Evolutionary conservation across 305 asterid genomes (phyloP).

Genomic region (Solanum chacoense): DNA sequence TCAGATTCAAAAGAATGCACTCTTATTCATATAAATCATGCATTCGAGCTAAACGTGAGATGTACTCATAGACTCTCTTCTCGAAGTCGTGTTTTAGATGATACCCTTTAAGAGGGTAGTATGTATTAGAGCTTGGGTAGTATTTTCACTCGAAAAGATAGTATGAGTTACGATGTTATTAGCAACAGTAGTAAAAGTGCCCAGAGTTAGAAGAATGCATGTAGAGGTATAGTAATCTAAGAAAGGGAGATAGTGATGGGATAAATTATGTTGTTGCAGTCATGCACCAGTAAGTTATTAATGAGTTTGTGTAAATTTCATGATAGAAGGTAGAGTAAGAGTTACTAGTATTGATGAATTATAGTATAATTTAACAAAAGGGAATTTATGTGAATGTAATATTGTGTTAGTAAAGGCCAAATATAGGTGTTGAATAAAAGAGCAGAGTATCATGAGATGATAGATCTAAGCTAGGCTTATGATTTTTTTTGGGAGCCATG

Average conservation of each 20-base stretch:
- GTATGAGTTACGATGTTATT: neutral
- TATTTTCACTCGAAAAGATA: neutral
- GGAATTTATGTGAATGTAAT: neutral
- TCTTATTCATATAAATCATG: no score
- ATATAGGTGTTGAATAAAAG: neutral
- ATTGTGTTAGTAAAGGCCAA: neutral
- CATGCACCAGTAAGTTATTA: neutral
- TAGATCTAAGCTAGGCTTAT: no score
- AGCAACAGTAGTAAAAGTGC: neutral
- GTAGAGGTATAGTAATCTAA: neutral
- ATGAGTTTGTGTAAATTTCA: neutral
- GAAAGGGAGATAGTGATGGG: neutral
- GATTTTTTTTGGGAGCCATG: no score
- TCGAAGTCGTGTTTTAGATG: neutral
- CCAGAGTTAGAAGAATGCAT: neutral
- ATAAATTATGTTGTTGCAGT: neutral
- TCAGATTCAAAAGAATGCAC: neutral
- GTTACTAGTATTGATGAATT: neutral
- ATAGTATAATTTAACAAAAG: neutral
- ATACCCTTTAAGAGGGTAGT: neutral
- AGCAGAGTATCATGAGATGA: neutral
- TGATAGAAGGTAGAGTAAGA: neutral
- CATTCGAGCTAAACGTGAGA: neutral
- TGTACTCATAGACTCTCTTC: neutral
- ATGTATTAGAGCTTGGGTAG: neutral